Base-by-base conservation (phyloP, 441 rosid genomes). In the Arabidopsis lyrata region DNA sequence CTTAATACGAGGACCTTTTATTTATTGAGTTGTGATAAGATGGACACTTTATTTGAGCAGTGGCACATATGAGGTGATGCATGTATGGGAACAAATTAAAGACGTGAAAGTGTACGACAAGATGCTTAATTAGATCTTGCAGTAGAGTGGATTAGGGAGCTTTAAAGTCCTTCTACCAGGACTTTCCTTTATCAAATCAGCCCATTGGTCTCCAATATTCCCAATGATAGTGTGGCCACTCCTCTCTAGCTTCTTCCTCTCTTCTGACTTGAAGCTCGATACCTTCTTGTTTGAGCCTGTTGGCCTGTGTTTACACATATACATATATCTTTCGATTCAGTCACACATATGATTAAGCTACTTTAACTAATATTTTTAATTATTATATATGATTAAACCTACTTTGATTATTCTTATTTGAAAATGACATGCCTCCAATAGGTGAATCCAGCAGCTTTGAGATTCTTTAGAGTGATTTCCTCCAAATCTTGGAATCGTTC, bases 181-280 rank as follows among this genome's bases (percentile, higher is more conserved):
- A 44, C 39, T 45, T 6, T 47, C 68, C n/a, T 90, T 88, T 49
- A 76, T 18, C 4, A 89, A 16, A 77, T 89, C 92, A 52, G 87
- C 87, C 93, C 90, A 86, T 31, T 86, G 95, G 66, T 91, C 95
- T 2, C 95, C 97, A 0, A 86, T 83, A 67, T 91, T 89, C n/a
- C 95, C 95, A 8, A 83, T 64, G 52, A 91, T 85, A 14, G 83
- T 81, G 72, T 85, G 81, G 24, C 95, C 97, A 8, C 60, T 70
- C 66, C 49, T 63, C 82, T 75, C 52, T n/a, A n/a, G n/a, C n/a
- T n/a, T n/a, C n/a, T n/a, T n/a, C n/a, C 95, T 89, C 79, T 78
- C 81, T n/a, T 34, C 77, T 42, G 88, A 83, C 76, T 89, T 91
- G 81, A 9, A 74, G 41, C 60, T 67, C 11, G 13, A 44, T 50